Base-by-base conservation (phyloP, 2,329 filamentous ascomycete genomes). In the Samsoniella hepiali region DNA sequence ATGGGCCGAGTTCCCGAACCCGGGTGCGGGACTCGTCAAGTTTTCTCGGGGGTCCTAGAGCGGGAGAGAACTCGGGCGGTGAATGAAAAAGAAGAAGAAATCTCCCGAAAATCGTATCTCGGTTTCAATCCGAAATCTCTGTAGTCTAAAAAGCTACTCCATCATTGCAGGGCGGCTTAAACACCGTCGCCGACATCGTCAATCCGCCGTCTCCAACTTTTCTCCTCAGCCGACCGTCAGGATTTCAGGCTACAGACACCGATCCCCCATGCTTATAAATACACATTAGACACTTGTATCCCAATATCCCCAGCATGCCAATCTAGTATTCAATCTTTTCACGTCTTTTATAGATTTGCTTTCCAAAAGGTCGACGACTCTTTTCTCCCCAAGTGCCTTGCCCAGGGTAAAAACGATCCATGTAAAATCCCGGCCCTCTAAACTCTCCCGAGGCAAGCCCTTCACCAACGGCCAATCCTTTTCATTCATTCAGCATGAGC, bases 221-320 rank as follows among this genome's bases (percentile, higher is more conserved):
- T 57, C 17, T 51, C 32, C 54, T 57, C 61, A 63, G 61, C 61
- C 61, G 54, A 58, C 58, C 50, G n/a, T 45, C 13, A 49, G 27
- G 32, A 36, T 53, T 53, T 31, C 27, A 44, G 45, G 17, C 29
- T 45, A 42, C 59, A n/a, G 3, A 47, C 36, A 13, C 50, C 59
- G 38, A 47, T 1, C 17, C 27, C 27, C 42, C 29, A 22, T 50
- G 51, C 32, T 62, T 49, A 62, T 38, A 54, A 62, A 62, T 54
- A 10, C 47, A 50, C 29, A 27, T 15, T 38, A 15, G 5, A 51
- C 42, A 42, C 17, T 42, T 10, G 47, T 22, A 34, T 29, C 13
- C 17, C 22, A 22, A 22, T 22, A 22, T 22, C 22, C 22, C 22
- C 22, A 1, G 22, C 22, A 22, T 22, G 22, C 17, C 34, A 17